Evolutionary conservation across 371 early-diverging fungal genomes (phyloP).

Genomic region (Mucor mucedo): DNA sequence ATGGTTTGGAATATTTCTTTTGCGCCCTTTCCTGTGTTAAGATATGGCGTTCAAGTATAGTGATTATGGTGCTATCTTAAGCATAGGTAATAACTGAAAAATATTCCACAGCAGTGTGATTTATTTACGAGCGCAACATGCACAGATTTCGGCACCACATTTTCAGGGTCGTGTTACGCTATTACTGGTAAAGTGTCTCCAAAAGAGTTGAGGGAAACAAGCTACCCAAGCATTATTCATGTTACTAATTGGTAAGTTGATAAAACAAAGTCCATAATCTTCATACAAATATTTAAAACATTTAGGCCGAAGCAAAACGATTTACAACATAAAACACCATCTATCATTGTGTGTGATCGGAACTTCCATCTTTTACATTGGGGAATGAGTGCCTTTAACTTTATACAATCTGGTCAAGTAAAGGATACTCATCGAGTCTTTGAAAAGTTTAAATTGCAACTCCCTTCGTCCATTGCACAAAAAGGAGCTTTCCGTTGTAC

Average conservation of each 20-base stretch:
- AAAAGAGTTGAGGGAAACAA: background rate
- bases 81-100: slow-evolving; percentile 13
- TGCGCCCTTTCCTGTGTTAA: no score
- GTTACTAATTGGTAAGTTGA: slow-evolving; percentile 3
- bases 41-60: slow-evolving; percentile 9
- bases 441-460: slow-evolving; percentile 14
- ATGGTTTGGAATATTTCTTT: background rate
- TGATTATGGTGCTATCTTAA: background rate
- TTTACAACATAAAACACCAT: slow-evolving; percentile 7
- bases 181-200: background rate
- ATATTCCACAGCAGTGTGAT: no score
- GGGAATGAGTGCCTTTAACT: slow-evolving; percentile 8
- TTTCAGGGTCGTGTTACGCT: slow-evolving; percentile 19
- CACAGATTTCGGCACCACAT: slow-evolving; percentile 23
- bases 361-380: slow-evolving; percentile 5
- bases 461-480: slow-evolving; percentile 10
- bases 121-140: background rate
- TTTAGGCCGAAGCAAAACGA: background rate
- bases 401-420: background rate
- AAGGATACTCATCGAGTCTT: background rate
- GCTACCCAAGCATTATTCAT: background rate
- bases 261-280: background rate
- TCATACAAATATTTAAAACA: background rate
- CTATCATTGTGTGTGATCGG: slow-evolving; percentile 9
- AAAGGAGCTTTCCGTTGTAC: slow-evolving; percentile 5